Conservation (phyloP, 164 flowering plant species). For the Berberis thunbergii region DNA sequence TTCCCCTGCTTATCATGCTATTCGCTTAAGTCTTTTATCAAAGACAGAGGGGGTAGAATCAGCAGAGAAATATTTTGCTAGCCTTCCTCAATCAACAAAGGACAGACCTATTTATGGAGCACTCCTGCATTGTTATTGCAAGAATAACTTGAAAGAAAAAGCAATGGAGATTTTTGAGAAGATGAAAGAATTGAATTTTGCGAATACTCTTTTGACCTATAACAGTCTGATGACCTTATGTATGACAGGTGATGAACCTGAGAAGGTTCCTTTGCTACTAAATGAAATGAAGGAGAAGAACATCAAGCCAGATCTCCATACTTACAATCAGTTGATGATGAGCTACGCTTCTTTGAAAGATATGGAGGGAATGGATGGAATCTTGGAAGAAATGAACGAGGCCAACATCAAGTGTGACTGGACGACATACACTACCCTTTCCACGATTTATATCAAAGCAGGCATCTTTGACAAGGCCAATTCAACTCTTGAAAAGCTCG, state of each 20-base stretch:
- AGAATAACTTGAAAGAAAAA: constrained; percentile 19
- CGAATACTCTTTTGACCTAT: constrained; percentile 14
- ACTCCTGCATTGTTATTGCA: constrained; percentile 34
- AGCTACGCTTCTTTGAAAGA: too few species aligned
- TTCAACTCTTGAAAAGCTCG: constrained; percentile 7
- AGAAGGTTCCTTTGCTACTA: constrained; percentile 18
- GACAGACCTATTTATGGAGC: constrained; percentile 29
- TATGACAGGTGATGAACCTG: constrained; percentile 21
- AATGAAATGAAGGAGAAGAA: constrained; percentile 26
- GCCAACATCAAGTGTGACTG: too few species aligned
- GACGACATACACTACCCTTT: too few species aligned
- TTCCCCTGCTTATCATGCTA: constrained; percentile 21
- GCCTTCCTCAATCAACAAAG: constrained; percentile 23
- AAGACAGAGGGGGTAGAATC: constrained; percentile 21
- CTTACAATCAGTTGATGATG: too few species aligned
- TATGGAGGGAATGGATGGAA: too few species aligned
- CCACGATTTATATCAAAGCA: too few species aligned
- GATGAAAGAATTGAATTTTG: constrained; percentile 21
- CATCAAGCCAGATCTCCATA: not conserved
- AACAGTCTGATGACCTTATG: constrained; percentile 27
- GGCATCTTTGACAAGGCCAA: too few species aligned
- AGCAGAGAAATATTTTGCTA: constrained; percentile 32
- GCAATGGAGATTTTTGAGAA: constrained; percentile 24
- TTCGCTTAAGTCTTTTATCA: constrained; percentile 24
- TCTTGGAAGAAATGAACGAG: too few species aligned